A percentile compares a stretch with the other conserved stretches of the same genome.
phyloP scores from a whole-genome alignment of 108 stramenopile genomes.

The Cyclostephanos invisitatus region DNA sequence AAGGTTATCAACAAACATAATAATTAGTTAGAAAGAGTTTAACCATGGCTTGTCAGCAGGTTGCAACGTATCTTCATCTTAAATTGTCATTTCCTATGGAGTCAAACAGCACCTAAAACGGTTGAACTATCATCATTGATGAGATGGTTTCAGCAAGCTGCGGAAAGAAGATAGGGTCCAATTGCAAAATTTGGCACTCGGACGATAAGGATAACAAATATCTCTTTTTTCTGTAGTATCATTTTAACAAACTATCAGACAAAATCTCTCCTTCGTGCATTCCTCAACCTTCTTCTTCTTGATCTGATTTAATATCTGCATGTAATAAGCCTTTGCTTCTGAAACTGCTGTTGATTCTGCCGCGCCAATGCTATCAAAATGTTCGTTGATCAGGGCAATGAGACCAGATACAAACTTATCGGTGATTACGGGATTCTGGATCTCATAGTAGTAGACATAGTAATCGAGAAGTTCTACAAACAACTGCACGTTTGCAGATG shows the following conservation, averaged over 20 bases:
- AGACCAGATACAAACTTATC: slow-evolving; percentile 86
- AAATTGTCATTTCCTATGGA: no score
- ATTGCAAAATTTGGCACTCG: no score
- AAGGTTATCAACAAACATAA: no score
- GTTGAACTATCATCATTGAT: no score
- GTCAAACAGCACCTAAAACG: no score
- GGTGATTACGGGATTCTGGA: slow-evolving; percentile 82
- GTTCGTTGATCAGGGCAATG: slow-evolving; percentile 93
- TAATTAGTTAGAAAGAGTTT: no score
- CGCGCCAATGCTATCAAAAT: slow-evolving; percentile 64
- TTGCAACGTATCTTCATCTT: no score
- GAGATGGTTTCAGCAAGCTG: no score
- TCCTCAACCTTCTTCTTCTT: slow-evolving; percentile 61
- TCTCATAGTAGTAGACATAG: slow-evolving; percentile 95
- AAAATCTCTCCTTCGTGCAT: slow-evolving; percentile 65
- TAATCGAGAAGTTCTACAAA: slow-evolving; percentile 96
- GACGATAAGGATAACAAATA: no score
- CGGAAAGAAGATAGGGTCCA: no score
- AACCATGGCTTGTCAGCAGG: no score
- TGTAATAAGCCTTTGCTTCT: slow-evolving; percentile 68
- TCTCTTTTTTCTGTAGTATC: background rate
- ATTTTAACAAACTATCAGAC: slow-evolving; percentile 54
- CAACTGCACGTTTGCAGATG: slow-evolving; percentile 74
- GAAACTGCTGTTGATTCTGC: slow-evolving; percentile 39
- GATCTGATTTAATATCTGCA: slow-evolving; percentile 54